Base-by-base conservation (phyloP, 768 basidiomycete genomes). In the Termitomyces sp. region DNA sequence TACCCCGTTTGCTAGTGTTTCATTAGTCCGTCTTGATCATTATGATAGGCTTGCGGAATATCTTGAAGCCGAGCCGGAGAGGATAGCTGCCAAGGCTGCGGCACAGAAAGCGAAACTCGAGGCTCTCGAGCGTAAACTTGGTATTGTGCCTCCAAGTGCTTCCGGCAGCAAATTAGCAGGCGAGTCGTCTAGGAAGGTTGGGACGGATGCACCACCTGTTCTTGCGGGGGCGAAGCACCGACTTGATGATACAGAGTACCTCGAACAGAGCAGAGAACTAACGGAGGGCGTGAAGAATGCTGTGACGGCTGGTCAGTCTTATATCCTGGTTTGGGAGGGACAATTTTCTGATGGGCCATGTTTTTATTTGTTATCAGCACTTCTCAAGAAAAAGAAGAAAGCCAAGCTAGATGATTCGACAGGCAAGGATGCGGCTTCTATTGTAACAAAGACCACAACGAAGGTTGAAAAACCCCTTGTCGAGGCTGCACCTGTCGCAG, bases 231-330 rank as follows among this genome's bases (percentile, higher is more conserved):
- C 81, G 77, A 97, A 96, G 66, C 89, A 91, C 63, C 82, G 91
- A 27, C 86, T 98, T 45, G 94, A 98, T 48, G 96, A 99, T 65
- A 86, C 84, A 3, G 89, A 94, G 69, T 99, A 89, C 67, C 68
- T 99, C 39, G 94, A 98, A 68, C 87, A 96, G 73, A 94, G 87
- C 63, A 78, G 82, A 68, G 94, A 97, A 65, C 83, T 98, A 27
- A 91, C 93, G 2, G 94, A 96, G 61, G 85, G 80, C 61, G 95
- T 98, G 28, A 91, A 91, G 76, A 92, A 79, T 55, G 96, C 96
- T 3, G 96, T 99, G 12, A 78, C 86, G 46, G 81, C 83, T 37
- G 96, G 92, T 92, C 67, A 62, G 79, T 61, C 35, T 41, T 30
- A n/a, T 17, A 23, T 39, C n/a, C 32, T 21, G 23, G 12, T 23